These are phyloP conservation scores for Solanum etuberosum DNA, from an alignment of 257 asterid genomes.

Conservation along the genomic window DNA sequence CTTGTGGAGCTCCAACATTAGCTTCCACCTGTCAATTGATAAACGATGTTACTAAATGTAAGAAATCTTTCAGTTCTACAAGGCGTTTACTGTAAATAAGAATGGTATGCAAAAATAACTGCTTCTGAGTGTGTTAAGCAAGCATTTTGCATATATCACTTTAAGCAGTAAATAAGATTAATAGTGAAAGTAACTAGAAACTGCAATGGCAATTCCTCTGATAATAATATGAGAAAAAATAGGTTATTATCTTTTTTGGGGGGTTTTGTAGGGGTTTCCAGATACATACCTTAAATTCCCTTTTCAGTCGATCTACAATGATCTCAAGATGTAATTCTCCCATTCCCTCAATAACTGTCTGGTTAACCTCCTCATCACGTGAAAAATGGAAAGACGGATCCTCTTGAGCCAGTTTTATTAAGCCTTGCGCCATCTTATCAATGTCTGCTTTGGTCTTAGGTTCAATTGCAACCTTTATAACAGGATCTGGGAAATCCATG, in stretches of 20 bases:
- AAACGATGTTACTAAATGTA: background rate
- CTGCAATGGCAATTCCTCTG: background rate
- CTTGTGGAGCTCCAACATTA: slow-evolving; percentile 99
- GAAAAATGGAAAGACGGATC: slow-evolving; percentile 98
- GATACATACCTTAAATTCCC: slow-evolving; percentile 73
- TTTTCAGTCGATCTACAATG: slow-evolving; percentile 91
- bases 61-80: background rate
- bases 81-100: background rate
- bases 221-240: background rate
- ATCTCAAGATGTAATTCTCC: slow-evolving; percentile 96
- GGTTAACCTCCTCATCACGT: slow-evolving; percentile 86
- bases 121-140: background rate
- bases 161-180: background rate
- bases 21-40: slow-evolving; percentile 75
- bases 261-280: background rate
- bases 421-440: slow-evolving; percentile 88
- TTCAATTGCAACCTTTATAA: slow-evolving; percentile 95
- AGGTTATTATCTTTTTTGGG: background rate
- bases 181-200: background rate
- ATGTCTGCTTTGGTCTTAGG: slow-evolving; percentile 95
- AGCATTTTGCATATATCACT: background rate
- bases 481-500: slow-evolving; percentile 99
- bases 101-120: background rate
- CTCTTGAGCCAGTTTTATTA: slow-evolving; percentile 91
- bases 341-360: slow-evolving; percentile 98